These are phyloP conservation scores for Malus sylvestris DNA, from an alignment of 306 rosid species.

Conservation along the genomic window DNA sequence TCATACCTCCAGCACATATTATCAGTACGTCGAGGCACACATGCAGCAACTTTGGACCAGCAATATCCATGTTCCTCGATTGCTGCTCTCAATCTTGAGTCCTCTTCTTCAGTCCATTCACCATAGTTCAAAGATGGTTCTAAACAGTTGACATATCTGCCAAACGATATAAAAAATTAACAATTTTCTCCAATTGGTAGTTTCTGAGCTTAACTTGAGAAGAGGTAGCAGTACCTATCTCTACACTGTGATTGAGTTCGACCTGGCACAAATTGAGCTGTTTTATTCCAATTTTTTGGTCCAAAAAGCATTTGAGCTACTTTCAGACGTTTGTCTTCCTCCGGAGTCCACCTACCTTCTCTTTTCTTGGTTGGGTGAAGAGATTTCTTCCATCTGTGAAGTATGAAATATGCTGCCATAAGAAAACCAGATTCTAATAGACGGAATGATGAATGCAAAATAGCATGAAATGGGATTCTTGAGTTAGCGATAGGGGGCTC, in stretches of 20 bases:
- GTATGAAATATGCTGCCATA: not conserved
- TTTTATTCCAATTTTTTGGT: constrained; percentile 74
- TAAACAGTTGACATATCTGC: constrained; percentile 77
- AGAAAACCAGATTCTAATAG: not conserved
- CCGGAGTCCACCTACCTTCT: constrained; percentile 62
- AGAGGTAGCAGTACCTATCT: constrained; percentile 57
- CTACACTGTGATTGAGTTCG: constrained; percentile 90
- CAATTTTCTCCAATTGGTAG: constrained; percentile 10
- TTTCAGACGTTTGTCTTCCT: constrained; percentile 67
- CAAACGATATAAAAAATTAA: constrained; percentile 25
- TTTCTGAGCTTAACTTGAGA: not conserved
- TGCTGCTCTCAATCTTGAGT: constrained; percentile 62
- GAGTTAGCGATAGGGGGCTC: not conserved
- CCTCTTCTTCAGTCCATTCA: constrained; percentile 83
- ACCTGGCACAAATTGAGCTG: constrained; percentile 79
- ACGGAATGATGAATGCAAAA: not conserved
- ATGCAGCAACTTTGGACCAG: constrained; percentile 92
- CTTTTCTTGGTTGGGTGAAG: constrained; percentile 62
- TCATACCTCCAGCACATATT: constrained; percentile 84
- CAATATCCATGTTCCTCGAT: constrained; percentile 62
- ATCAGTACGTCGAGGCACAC: constrained; percentile 81
- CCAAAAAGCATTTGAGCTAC: constrained; percentile 92
- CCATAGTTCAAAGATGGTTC: constrained; percentile 76
- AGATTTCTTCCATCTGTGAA: constrained; percentile 78
- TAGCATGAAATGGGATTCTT: not conserved